Evolutionary conservation across 352 stramenopile genomes (phyloP).

Genomic region (Globisporangium canariense): DNA sequence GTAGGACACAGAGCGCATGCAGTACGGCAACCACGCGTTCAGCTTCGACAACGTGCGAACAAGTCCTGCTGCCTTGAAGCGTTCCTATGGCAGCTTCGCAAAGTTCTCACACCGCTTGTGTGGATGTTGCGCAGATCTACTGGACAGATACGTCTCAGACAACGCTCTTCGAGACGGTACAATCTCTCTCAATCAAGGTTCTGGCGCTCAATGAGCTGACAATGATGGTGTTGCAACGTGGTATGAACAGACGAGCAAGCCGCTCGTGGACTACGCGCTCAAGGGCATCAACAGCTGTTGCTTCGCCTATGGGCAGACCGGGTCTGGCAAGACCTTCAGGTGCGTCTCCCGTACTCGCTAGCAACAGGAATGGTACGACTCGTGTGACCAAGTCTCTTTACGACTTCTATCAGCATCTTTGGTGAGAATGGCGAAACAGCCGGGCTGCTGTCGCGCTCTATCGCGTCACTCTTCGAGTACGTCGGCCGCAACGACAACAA

Average conservation of each 20-base stretch:
- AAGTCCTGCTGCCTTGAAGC: background rate
- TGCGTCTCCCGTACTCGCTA: conserved; percentile 6
- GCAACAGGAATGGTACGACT: too few relatives aligned
- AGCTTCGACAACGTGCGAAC: conserved; percentile 71
- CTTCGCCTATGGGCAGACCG: conserved; percentile 91
- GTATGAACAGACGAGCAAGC: conserved; percentile 61
- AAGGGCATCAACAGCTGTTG: conserved; percentile 93
- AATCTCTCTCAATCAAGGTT: background rate
- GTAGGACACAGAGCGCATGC: conserved; percentile 78
- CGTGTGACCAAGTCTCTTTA: too few relatives aligned
- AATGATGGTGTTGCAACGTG: background rate
- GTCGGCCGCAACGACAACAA: conserved; percentile 62
- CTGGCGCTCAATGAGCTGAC: background rate
- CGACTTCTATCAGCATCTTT: conserved; percentile 67
- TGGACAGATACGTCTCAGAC: conserved; percentile 78
- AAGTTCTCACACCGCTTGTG: too few relatives aligned
- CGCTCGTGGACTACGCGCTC: conserved; percentile 87
- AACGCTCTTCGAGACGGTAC: conserved; percentile 67
- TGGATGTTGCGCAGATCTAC: conserved; percentile 44
- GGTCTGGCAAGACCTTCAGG: conserved; percentile 84
- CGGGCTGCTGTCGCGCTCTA: conserved; percentile 85
- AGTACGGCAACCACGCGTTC: conserved; percentile 85
- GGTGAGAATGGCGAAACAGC: conserved; percentile 79
- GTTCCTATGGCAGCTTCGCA: too few relatives aligned
- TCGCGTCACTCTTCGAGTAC: conserved; percentile 89